phyloP scores from a whole-genome alignment of 2,329 filamentous ascomycete species.

The Arthroderma sp. region DNA sequence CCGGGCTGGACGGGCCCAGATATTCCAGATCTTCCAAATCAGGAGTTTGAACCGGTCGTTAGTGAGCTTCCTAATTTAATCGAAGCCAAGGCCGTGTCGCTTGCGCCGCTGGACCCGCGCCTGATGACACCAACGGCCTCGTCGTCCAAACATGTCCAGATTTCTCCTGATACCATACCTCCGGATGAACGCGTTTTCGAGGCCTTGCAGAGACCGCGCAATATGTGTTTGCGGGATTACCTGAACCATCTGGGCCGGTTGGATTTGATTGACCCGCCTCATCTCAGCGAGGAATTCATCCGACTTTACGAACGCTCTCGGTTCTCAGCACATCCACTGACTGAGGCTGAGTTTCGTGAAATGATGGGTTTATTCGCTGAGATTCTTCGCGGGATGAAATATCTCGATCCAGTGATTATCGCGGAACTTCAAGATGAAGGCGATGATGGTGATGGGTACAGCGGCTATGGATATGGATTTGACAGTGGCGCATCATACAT shows the following conservation, averaged over 20 bases:
- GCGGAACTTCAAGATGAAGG: conserved; percentile 17
- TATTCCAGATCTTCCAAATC: conserved; percentile 57
- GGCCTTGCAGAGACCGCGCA: conserved; percentile 54
- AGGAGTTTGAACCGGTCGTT: conserved; percentile 75
- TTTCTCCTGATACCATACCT: neutral
- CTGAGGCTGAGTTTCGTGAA: conserved; percentile 56
- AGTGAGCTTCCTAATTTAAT: conserved; percentile 77
- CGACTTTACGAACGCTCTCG: conserved; percentile 68
- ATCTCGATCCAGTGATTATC: conserved; percentile 44
- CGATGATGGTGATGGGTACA: neutral
- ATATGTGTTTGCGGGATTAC: conserved; percentile 69
- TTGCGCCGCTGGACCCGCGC: conserved; percentile 50
- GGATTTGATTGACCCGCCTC: conserved; percentile 44
- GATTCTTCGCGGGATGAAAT: conserved; percentile 61
- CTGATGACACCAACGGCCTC: conserved; percentile 19
- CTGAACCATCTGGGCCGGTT: conserved; percentile 55
- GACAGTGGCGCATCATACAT: neutral
- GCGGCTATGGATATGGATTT: neutral
- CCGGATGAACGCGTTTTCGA: conserved; percentile 57
- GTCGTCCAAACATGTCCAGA: conserved; percentile 5
- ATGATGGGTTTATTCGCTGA: conserved; percentile 79
- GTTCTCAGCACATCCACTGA: conserved; percentile 59
- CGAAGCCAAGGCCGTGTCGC: conserved; percentile 81
- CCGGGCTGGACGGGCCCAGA: conserved; percentile 77
- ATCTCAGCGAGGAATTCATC: conserved; percentile 50